Evolutionary conservation across 2,329 filamentous ascomycete species (phyloP), one percentile per base, ranked within the genome.

Genomic region (Elsinoe batatas): DNA sequence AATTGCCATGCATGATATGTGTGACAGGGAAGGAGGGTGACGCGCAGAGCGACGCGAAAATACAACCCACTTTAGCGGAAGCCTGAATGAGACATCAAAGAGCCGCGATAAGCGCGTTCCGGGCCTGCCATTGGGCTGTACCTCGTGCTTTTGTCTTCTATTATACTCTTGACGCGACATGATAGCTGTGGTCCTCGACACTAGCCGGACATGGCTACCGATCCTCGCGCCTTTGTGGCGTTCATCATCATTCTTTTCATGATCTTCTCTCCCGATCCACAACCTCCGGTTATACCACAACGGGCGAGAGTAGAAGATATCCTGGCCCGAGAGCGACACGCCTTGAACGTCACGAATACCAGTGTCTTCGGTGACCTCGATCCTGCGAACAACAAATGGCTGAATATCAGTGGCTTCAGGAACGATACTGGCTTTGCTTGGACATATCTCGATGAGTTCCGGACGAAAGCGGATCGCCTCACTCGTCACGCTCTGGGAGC

Each of bases 351-450:
- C n/a, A 62, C 79, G 36, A 75, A 75, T 51, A 73, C 71, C 56
- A 76, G 77, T 6, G 68, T 67, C 4, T 79, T 78, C 67, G 78
- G 76, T 35, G 75, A 79, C 54, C 75, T 82, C 37, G 68, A 76
- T 63, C 67, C 72, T 17, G 59, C 58, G 30, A 65, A 70, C 8
- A 66, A 73, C 58, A 72, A 67, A 60, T 79, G 74, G 76, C 59
- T 72, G 57, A 76, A 76, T 53, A 73, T 95, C 53, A 87, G 87
- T 2, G 91, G 91, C 1, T 83, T 94, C 59, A 80, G 86, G 49
- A 73, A 81, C 46, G 78, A 82, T 17, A 87, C 95, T 70, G 82
- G 79, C 3, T 88, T 87, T 68, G 84, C 81, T 1, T 96, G 91
- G 91, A 79, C 84, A 33, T 77, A 89, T 57, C 73, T 96, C 18